Evolutionary conservation across 129 eudicot species (phyloP).

Genomic region (Flaveria ramosissima): DNA sequence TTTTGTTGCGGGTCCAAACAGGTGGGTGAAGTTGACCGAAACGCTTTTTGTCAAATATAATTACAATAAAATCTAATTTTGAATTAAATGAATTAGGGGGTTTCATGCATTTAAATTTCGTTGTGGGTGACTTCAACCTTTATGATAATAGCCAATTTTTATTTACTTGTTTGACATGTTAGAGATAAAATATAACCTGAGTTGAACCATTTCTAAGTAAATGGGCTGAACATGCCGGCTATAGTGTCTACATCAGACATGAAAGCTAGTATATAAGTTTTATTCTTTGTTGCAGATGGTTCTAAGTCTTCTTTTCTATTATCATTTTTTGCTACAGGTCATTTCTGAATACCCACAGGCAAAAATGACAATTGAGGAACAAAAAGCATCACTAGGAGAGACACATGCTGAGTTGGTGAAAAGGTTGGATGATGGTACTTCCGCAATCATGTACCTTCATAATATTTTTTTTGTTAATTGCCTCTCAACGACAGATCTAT

Average conservation of each 20-base stretch:
- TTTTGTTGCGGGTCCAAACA: background rate
- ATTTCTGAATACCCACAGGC: conserved; percentile 79
- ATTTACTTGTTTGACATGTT: background rate
- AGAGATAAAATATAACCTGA: background rate
- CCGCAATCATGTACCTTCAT: conserved; percentile 41
- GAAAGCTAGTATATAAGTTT: conserved; percentile 5
- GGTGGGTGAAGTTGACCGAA: background rate
- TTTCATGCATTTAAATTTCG: background rate
- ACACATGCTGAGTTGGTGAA: conserved; percentile 64
- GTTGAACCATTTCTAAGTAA: background rate
- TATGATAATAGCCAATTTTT: background rate
- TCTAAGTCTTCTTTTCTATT: background rate
- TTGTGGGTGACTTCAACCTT: background rate
- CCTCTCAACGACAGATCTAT: background rate
- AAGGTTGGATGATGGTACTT: conserved; percentile 97
- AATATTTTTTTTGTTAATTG: conserved; percentile 10
- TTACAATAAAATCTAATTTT: background rate
- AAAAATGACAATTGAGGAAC: conserved; percentile 58
- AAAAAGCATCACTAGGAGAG: conserved; percentile 69
- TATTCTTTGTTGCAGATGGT: background rate
- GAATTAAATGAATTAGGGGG: background rate
- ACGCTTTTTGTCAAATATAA: background rate
- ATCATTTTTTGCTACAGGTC: conserved; percentile 41
- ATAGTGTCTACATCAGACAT: background rate
- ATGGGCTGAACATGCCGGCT: background rate